These are phyloP conservation scores for Ophiostoma piceae DNA, from an alignment of 2,329 filamentous ascomycete species.

Conservation along the genomic window DNA sequence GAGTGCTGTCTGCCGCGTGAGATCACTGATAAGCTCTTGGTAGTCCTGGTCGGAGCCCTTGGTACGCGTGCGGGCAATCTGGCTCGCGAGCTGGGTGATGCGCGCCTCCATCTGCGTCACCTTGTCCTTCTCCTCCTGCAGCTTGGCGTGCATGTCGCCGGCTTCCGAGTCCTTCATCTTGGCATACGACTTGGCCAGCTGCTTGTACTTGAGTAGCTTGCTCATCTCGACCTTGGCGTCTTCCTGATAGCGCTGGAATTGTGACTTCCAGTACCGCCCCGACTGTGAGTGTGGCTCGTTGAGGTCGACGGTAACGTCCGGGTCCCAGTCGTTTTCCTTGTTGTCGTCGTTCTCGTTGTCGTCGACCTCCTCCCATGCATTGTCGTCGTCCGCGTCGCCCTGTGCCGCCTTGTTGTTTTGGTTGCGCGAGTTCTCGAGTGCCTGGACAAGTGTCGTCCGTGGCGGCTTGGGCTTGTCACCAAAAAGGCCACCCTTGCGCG, in stretches of 20 bases:
- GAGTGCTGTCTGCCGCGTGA: slow-evolving; percentile 54
- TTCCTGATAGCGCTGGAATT: slow-evolving; percentile 68
- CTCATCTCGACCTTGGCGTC: slow-evolving; percentile 69
- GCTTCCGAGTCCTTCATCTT: slow-evolving; percentile 71
- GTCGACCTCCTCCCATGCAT: slow-evolving; percentile 51
- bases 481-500: slow-evolving; percentile 26
- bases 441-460: slow-evolving; percentile 42
- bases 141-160: slow-evolving; percentile 57
- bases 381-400: slow-evolving; percentile 33
- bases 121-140: slow-evolving; percentile 63
- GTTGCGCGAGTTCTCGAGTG: slow-evolving; percentile 41
- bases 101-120: slow-evolving; percentile 59
- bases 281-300: slow-evolving; percentile 70
- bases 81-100: slow-evolving; percentile 55
- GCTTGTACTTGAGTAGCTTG: slow-evolving; percentile 73
- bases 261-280: slow-evolving; percentile 73
- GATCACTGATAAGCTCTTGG: slow-evolving; percentile 46
- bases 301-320: slow-evolving; percentile 64
- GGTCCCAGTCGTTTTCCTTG: slow-evolving; percentile 34
- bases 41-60: slow-evolving; percentile 42
- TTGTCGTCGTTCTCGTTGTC: slow-evolving; percentile 34
- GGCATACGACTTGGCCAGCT: slow-evolving; percentile 71
- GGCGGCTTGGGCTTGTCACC: slow-evolving; percentile 24
- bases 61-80: slow-evolving; percentile 42
- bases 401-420: slow-evolving; percentile 27